A percentile compares a stretch with the other conserved stretches of the same genome.
These are phyloP conservation scores for Parietichytrium sp. DNA, from an alignment of 108 stramenopile genomes.

Conservation along the genomic window DNA sequence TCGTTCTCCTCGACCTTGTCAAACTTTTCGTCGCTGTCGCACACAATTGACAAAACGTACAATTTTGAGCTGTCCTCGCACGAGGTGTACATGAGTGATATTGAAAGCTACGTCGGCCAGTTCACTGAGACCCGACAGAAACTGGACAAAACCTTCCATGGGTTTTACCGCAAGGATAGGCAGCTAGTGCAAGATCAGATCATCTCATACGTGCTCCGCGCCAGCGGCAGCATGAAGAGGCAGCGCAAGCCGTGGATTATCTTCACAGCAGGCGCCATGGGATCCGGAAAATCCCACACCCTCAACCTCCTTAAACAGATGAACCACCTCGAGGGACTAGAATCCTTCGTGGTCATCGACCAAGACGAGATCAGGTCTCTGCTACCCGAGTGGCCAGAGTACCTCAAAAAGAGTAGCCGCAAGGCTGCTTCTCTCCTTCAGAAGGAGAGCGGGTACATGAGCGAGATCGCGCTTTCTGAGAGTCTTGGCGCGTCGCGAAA, in stretches of 20 bases:
- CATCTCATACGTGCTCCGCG: not conserved
- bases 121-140: not conserved
- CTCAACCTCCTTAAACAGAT: not conserved
- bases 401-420: not conserved
- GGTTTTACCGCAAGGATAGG: not conserved
- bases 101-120: not conserved
- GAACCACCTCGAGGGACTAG: not conserved
- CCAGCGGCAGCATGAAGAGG: not conserved
- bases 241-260: not conserved
- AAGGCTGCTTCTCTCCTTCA: not conserved
- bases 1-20: not conserved
- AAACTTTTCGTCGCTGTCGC: too few species aligned
- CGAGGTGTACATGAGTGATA: not conserved
- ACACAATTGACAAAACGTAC: not conserved
- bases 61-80: not conserved
- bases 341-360: not conserved
- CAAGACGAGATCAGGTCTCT: not conserved
- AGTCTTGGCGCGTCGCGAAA: not conserved
- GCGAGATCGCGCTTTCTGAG: not conserved
- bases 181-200: not conserved
- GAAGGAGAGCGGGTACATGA: not conserved
- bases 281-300: not conserved
- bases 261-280: not conserved
- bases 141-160: not conserved
- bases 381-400: not conserved